A percentile compares a stretch with the other conserved stretches of the same genome.
These are phyloP conservation scores for Albugo candida DNA, from an alignment of 352 stramenopile species.

Conservation along the genomic window DNA sequence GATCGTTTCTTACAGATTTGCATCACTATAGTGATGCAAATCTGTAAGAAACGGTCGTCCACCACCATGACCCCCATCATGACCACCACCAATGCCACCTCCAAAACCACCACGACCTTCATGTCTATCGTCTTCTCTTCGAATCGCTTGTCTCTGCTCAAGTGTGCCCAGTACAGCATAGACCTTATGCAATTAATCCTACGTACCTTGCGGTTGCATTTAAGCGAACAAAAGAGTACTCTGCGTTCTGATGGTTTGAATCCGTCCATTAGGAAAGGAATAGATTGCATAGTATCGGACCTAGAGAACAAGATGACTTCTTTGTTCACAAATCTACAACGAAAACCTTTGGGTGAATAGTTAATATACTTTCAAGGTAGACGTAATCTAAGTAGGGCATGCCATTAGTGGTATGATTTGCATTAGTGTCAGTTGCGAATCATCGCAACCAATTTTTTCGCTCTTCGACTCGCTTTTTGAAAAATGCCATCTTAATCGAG, in stretches of 20 bases:
- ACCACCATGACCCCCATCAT: too few species aligned
- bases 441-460: slow-evolving; percentile 90
- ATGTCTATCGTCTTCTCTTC: too few species aligned
- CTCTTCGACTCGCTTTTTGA: slow-evolving; percentile 90
- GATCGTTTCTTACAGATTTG: slow-evolving; percentile 87
- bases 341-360: slow-evolving; percentile 1
- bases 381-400: slow-evolving; percentile 87
- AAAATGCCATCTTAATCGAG: slow-evolving; percentile 95
- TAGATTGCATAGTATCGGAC: slow-evolving; percentile 92
- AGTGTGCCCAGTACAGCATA: not conserved
- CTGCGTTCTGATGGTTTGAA: slow-evolving; percentile 98
- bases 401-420: slow-evolving; percentile 82
- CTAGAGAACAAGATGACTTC: slow-evolving; percentile 97
- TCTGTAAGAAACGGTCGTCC: too few species aligned
- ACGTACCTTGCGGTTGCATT: slow-evolving; percentile 89
- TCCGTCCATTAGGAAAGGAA: slow-evolving; percentile 91
- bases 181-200: slow-evolving; percentile 10
- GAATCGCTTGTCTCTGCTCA: slow-evolving; percentile 29
- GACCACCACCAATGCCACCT: too few species aligned
- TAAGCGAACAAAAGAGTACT: slow-evolving; percentile 95
- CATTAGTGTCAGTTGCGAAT: slow-evolving; percentile 69
- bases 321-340: slow-evolving; percentile 90
- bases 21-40: slow-evolving; percentile 97
- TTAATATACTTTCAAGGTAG: not conserved
- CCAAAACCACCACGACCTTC: too few species aligned